Evolutionary conservation across 2,329 filamentous ascomycete genomes (phyloP).

Genomic region (Trichoderma arundinaceum): DNA sequence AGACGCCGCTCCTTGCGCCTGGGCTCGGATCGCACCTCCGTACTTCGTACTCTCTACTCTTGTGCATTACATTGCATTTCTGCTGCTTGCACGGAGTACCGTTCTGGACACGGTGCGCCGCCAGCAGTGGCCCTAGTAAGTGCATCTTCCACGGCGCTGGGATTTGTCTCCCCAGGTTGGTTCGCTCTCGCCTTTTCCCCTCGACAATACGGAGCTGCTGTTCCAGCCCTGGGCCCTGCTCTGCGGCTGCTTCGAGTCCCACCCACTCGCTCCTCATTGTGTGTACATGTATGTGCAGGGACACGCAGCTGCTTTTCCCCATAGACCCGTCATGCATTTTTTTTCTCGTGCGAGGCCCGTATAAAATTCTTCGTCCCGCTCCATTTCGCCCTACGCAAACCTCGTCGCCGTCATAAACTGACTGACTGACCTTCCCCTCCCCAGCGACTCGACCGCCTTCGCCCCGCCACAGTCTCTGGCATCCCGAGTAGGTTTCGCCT

Average conservation of each 20-base stretch:
- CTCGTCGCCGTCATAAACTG: conserved; percentile 31
- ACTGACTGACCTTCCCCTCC: conserved; percentile 13
- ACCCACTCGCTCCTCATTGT: conserved; percentile 26
- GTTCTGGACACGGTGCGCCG: neutral
- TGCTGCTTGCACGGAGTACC: no score
- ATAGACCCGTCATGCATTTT: conserved; percentile 39
- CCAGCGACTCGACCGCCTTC: neutral
- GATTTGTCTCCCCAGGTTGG: conserved; percentile 17
- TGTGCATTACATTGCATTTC: neutral
- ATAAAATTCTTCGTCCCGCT: conserved; percentile 45
- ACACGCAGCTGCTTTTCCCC: conserved; percentile 38
- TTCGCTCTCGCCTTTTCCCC: conserved; percentile 9
- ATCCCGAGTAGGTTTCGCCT: conserved; percentile 20
- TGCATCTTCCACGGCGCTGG: conserved; percentile 39
- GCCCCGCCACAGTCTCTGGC: conserved; percentile 12
- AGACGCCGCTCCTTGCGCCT: neutral
- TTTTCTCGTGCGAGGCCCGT: conserved; percentile 34
- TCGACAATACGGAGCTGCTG: conserved; percentile 30
- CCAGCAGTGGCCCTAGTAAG: conserved; percentile 20
- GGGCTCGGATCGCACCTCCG: conserved; percentile 22
- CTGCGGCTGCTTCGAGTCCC: neutral
- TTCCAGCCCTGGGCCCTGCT: conserved; percentile 13
- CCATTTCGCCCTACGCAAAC: conserved; percentile 30
- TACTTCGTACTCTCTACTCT: conserved; percentile 37
- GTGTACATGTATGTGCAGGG: neutral